These are phyloP conservation scores for Limtongia smithiae DNA, from an alignment of 805 yeast genomes.

Conservation along the genomic window DNA sequence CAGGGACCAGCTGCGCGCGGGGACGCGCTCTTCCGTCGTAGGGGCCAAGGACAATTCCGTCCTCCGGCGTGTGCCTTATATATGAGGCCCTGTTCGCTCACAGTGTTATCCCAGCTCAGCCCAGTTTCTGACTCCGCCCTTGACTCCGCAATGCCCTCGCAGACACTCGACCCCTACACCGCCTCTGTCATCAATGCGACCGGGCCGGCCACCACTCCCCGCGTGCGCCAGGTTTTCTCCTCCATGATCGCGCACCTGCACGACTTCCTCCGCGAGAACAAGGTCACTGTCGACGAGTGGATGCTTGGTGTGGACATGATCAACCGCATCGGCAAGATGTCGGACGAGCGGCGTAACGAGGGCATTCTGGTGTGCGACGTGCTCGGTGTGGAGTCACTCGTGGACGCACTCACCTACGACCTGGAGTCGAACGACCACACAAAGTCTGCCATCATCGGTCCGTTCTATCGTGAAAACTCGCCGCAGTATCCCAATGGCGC, in stretches of 20 bases:
- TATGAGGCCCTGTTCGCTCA: too few species aligned
- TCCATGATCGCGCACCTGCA: slow-evolving; percentile 38
- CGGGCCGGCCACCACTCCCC: slow-evolving; percentile 36
- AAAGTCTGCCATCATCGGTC: slow-evolving; percentile 38
- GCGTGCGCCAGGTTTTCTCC: slow-evolving; percentile 30
- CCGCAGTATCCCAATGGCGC: slow-evolving; percentile 36
- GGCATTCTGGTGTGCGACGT: slow-evolving; percentile 38
- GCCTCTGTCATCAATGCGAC: slow-evolving; percentile 34
- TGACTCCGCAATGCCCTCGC: slow-evolving; percentile 7
- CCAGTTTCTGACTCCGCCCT: too few species aligned
- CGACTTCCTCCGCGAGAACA: slow-evolving; percentile 37
- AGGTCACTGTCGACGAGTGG: slow-evolving; percentile 39
- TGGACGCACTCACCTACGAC: slow-evolving; percentile 36
- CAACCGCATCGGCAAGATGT: slow-evolving; percentile 37
- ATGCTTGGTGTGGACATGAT: slow-evolving; percentile 35
- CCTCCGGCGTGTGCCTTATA: too few species aligned
- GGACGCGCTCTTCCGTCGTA: too few species aligned
- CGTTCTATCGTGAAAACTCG: slow-evolving; percentile 37
- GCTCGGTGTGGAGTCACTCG: slow-evolving; percentile 37
- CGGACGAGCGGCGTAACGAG: slow-evolving; percentile 36
- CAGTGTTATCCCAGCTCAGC: too few species aligned
- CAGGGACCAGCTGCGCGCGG: too few species aligned
- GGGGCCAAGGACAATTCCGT: too few species aligned
- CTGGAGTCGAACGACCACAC: slow-evolving; percentile 29
- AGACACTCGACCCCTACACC: slow-evolving; percentile 35